Base-by-base conservation (phyloP, 148 eudicot species). In the Silene latifolia region DNA sequence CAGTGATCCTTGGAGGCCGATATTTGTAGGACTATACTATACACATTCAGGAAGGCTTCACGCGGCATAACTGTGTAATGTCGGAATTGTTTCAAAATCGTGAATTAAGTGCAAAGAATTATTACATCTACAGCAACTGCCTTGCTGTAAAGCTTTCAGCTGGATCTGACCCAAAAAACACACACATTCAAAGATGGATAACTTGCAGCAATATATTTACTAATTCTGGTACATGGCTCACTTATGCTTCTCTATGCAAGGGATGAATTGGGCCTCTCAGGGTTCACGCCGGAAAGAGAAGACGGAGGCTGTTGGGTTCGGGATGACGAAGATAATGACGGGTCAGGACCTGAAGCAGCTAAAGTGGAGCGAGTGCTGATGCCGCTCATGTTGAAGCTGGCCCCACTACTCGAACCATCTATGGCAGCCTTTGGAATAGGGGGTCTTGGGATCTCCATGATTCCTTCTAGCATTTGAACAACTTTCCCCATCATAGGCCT, bases 401-500 rank as follows among this genome's bases (percentile, higher is more conserved):
- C 73, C 15, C 87, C 87, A 7, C 81, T 71, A n/a, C 77, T 13
- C 7, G 88, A 82, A 8, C 76, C 86, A 20, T 87, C 93, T 2
- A 75, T n/a, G 27, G 67, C 64, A 4, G 83, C 75, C 81, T 88
- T 89, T 1, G 91, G 92, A 4, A 84, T 75, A 1, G 89, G 93
- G 0, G 93, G 90, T 65, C 71, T 85, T n/a, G 80, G 83, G 8
- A 91, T 79, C 24, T 78, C 84, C 19, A 74, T 58, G 7, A 89
- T 74, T 18, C 97, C 97, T 81, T 91, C 93, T 18, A 91, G 72
- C 97, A 91, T 88, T 56, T 88, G 93, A 42, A 91, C 93, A 8
- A 86, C 90, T 79, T 82, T 89, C 29, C 97, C 89, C 94, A 91
- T 91, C 82, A 69, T 84, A 0, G 92, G 92, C 84, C 97, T 85